A percentile compares a stretch with the other conserved stretches of the same genome.
phyloP scores from a whole-genome alignment of 768 basidiomycete species.

The Tricholoma sp. region DNA sequence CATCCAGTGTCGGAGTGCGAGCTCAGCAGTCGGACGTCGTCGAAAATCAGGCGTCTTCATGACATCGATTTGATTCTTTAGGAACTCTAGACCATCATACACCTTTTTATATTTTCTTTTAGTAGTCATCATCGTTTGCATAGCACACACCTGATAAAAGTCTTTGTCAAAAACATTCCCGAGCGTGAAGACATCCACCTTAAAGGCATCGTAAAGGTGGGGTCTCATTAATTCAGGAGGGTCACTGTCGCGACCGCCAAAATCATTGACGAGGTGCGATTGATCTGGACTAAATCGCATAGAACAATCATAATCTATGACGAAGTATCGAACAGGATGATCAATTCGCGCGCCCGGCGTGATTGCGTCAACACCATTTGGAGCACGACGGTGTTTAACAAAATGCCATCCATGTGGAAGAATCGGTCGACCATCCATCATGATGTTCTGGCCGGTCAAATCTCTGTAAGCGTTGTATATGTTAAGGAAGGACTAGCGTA shows the following conservation, averaged over 20 bases:
- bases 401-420: conserved; percentile 31
- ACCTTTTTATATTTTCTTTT: conserved; percentile 6
- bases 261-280: conserved; percentile 3
- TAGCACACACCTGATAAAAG: conserved; percentile 16
- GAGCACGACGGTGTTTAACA: conserved; percentile 22
- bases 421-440: conserved; percentile 31
- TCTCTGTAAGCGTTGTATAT: too few relatives aligned
- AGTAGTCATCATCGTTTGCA: not conserved
- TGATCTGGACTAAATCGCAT: conserved; percentile 14
- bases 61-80: conserved; percentile 18
- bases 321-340: conserved; percentile 32
- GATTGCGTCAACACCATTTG: conserved; percentile 24
- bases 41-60: conserved; percentile 20
- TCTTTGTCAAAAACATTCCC: conserved; percentile 7
- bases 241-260: conserved; percentile 6
- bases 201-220: conserved; percentile 4
- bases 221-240: conserved; percentile 2
- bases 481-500: not conserved
- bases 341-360: conserved; percentile 24
- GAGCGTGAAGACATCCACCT: conserved; percentile 8
- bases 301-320: conserved; percentile 30
- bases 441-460: conserved; percentile 27
- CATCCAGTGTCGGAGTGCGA: conserved; percentile 21
- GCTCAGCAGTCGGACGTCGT: conserved; percentile 18
- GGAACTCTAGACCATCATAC: conserved; percentile 22